phyloP scores from a whole-genome alignment of 2,329 filamentous ascomycete genomes.

The Monilinia polystroma region DNA sequence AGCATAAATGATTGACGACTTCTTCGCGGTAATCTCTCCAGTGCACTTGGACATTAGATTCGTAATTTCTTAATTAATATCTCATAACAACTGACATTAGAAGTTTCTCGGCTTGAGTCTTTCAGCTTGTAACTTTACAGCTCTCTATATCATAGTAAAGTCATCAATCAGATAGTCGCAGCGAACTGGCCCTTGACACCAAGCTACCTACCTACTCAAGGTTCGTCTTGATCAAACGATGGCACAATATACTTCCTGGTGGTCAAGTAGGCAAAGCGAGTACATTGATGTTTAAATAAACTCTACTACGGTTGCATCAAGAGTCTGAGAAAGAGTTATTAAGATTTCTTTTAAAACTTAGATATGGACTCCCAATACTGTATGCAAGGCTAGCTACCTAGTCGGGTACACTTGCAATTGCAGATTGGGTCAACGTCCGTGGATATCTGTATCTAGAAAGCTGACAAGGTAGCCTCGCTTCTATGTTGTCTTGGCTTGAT shows the following conservation, averaged over 20 bases:
- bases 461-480: no score
- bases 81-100: not conserved
- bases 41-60: not conserved
- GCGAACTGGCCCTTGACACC: not conserved
- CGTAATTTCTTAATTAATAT: not conserved
- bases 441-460: no score
- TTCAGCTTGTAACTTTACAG: no score
- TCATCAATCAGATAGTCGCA: no score
- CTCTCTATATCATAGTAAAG: not conserved
- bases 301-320: not conserved
- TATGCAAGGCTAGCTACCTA: no score
- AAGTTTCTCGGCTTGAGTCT: not conserved
- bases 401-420: no score
- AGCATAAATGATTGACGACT: not conserved
- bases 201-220: not conserved
- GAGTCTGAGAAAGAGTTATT: no score
- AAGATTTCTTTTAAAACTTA: not conserved
- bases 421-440: no score
- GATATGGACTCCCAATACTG: no score
- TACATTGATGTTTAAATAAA: not conserved
- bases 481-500: no score
- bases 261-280: not conserved
- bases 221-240: not conserved
- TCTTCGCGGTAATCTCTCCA: not conserved
- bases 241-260: not conserved